Percentiles rank a stretch among this genome's conserved stretches.
Evolutionary conservation across 371 early-diverging fungal species (phyloP).

Genomic region (Blakeslea trispora): DNA sequence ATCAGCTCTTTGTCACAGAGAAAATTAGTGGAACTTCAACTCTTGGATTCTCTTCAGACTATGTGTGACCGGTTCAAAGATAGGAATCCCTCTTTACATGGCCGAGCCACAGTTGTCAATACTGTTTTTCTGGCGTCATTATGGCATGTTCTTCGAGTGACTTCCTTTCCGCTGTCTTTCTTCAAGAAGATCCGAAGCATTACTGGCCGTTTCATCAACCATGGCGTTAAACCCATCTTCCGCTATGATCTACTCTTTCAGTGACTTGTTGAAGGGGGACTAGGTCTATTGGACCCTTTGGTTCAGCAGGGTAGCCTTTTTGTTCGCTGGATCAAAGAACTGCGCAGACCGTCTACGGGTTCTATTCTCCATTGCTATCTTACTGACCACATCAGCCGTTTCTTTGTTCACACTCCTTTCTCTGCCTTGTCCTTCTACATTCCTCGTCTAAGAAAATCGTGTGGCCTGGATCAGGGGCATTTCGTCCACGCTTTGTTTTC

Average conservation of each 20-base stretch:
- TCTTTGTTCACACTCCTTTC: background rate
- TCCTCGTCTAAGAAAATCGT: background rate
- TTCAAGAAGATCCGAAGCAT: background rate
- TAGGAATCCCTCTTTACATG: constrained; percentile 15
- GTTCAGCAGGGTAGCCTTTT: constrained; percentile 11
- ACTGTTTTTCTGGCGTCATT: constrained; percentile 16
- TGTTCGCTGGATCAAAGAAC: constrained; percentile 12
- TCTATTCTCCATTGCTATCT: background rate
- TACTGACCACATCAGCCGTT: background rate
- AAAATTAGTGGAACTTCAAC: too few relatives aligned
- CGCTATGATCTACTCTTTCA: background rate
- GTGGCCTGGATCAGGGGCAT: background rate
- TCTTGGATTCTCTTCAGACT: too few relatives aligned
- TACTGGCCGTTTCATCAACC: background rate
- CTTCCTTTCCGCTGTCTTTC: background rate
- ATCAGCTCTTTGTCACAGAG: background rate
- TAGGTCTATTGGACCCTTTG: constrained; percentile 14
- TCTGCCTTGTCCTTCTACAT: background rate
- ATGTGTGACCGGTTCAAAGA: background rate
- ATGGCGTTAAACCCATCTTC: background rate
- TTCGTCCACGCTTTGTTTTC: background rate
- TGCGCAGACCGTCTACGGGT: background rate
- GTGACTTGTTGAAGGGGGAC: background rate
- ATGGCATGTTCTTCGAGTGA: constrained; percentile 23
- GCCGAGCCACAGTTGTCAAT: constrained; percentile 17